phyloP scores from a whole-genome alignment of 306 rosid genomes.

The Cucurbita ficifolia region DNA sequence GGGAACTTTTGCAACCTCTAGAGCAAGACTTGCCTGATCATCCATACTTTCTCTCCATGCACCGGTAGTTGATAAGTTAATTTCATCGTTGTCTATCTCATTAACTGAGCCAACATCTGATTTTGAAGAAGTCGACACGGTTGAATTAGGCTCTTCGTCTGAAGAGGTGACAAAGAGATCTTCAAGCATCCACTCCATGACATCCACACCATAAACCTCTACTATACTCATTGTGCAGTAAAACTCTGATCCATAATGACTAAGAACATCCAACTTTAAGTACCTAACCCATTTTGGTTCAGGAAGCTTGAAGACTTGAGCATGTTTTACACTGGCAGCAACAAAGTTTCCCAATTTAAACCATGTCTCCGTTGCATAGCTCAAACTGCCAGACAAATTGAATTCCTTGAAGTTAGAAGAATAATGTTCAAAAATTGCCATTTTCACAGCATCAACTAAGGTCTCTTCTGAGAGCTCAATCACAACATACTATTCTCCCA shows the following conservation, averaged over 20 bases:
- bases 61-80: conserved; percentile 17
- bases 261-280: conserved; percentile 47
- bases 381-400: conserved; percentile 52
- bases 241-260: conserved; percentile 85
- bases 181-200: conserved; percentile 77
- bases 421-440: conserved; percentile 82
- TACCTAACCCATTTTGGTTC: conserved; percentile 79
- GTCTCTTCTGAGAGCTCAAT: conserved; percentile 83
- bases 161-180: conserved; percentile 63
- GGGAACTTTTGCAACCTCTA: conserved; percentile 22
- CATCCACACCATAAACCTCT: conserved; percentile 79
- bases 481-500: conserved; percentile 53
- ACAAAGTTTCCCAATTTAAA: conserved; percentile 35
- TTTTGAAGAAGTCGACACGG: conserved; percentile 32
- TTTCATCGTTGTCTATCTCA: conserved; percentile 23
- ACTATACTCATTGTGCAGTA: conserved; percentile 78
- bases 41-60: conserved; percentile 16
- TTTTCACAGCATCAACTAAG: conserved; percentile 57
- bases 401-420: conserved; percentile 82
- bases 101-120: conserved; percentile 35
- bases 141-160: conserved; percentile 27
- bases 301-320: conserved; percentile 50
- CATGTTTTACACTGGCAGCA: conserved; percentile 72
- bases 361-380: conserved; percentile 64
- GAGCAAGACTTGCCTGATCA: conserved; percentile 19